Conservation (phyloP, 352 stramenopile species). For the Saprolegnia parasitica region DNA sequence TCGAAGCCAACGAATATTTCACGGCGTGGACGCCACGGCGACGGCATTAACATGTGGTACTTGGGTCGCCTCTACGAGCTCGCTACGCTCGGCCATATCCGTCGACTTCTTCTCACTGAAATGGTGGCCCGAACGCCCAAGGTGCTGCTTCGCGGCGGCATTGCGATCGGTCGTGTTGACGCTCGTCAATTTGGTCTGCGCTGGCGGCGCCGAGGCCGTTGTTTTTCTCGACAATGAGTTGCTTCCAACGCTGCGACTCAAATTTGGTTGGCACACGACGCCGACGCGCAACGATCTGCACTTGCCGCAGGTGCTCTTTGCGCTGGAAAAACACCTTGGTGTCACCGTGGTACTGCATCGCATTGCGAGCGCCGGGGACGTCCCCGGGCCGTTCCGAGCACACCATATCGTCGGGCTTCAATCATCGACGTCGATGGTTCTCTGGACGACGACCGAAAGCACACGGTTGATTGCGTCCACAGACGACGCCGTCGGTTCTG, state of each 20-base stretch:
- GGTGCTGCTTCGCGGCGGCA: conserved; percentile 35
- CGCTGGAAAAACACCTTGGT: conserved; percentile 40
- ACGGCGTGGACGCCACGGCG: conserved; percentile 39
- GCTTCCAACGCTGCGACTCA: conserved; percentile 39
- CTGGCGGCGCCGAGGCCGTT: conserved; percentile 31
- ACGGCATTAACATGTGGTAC: conserved; percentile 55
- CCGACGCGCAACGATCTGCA: conserved; percentile 41
- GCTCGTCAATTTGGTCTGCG: conserved; percentile 54
- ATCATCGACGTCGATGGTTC: conserved; percentile 32
- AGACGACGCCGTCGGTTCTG: neutral
- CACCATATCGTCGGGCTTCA: conserved; percentile 31
- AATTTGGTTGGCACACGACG: conserved; percentile 37
- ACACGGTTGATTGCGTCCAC: conserved; percentile 32
- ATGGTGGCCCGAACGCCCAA: conserved; percentile 64
- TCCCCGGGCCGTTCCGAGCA: conserved; percentile 30
- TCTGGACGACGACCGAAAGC: conserved; percentile 32
- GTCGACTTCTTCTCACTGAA: conserved; percentile 44
- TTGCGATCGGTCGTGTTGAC: conserved; percentile 37
- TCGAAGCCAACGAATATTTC: conserved; percentile 37
- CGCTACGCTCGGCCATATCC: conserved; percentile 42
- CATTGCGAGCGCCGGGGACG: neutral
- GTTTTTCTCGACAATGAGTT: conserved; percentile 53
- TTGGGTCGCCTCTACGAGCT: conserved; percentile 53
- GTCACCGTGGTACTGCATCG: conserved; percentile 27
- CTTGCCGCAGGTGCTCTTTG: conserved; percentile 48